Base-by-base conservation (phyloP, 192 early-diverging fungal species). In the Backusella luteola region DNA sequence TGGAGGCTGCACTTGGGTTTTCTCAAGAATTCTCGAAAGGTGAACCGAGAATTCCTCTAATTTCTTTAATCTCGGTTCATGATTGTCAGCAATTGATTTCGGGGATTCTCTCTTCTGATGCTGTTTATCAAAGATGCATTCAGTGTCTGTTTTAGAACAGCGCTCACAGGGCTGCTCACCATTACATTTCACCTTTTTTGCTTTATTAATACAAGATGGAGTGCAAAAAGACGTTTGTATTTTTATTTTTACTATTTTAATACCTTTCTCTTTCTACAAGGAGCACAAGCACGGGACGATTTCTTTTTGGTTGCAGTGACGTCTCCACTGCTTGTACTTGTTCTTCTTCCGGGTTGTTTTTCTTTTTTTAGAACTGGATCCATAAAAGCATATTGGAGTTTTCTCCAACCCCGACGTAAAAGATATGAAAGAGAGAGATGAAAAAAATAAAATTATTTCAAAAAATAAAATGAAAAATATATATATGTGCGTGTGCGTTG, bases 201-300 rank as follows among this genome's bases (percentile, higher is more conserved):
- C 2, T 12, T 56, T 21, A 23, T 53, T 4, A 23, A 63, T 12
- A 53, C 9, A 9, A 49, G 17, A 7, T 49, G 15, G 42, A 44
- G 3, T 44, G 42, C 15, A 63, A 23, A 63, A 63, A 26, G 1
- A 9, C 4, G 12, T 6, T 26, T n/a, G 17, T 17, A 7, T 53
- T 53, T 53, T 53, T 53, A 2, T 23, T 21, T 59, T 29, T 29
- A 4, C 12, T 8, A 14, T 35, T 17, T 29, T 8, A 32, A 32
- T 77, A 77, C 76, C 76, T 77, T 78, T 72, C 71, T 72, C 73
- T 78, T 78, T 19, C 77, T 34, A 66, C 77, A 78, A 9, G 68
- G 69, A 15, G 49, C 46, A 36, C 77, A 78, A 21, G 77, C 77
- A 14, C 53, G 71, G 15, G 53, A 38, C 7, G 70, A 56, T 34